Conservation (phyloP, 345 rosid genomes). For the Pistacia integerrima region DNA sequence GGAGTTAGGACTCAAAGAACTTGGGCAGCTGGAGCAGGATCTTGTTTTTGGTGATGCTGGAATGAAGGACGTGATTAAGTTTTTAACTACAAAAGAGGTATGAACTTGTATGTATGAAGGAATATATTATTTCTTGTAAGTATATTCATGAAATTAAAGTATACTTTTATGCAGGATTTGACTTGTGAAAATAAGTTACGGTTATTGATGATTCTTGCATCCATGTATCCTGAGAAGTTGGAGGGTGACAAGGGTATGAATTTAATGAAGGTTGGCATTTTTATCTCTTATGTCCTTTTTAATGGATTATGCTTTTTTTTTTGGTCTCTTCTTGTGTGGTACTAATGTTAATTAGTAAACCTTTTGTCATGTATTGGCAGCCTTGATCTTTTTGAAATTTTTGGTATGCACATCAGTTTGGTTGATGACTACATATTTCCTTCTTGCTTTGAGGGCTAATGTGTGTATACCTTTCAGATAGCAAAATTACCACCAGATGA, state of each 20-base stretch:
- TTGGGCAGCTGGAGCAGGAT: constrained; percentile 96
- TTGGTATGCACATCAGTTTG: not conserved
- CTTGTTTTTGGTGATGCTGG: constrained; percentile 99
- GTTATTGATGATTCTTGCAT: constrained; percentile 88
- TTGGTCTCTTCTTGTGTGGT: too few relatives aligned
- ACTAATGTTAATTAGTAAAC: not conserved
- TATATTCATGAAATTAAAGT: not conserved
- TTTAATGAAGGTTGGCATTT: constrained; percentile 75
- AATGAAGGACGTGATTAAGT: constrained; percentile 85
- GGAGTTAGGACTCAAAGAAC: constrained; percentile 78
- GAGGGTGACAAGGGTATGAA: constrained; percentile 89
- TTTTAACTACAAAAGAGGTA: constrained; percentile 83
- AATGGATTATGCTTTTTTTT: not conserved
- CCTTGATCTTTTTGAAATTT: not conserved
- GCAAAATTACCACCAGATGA: constrained; percentile 86
- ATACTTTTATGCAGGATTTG: constrained; percentile 63
- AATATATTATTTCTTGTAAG: not conserved
- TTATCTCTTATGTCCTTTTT: constrained; percentile 5
- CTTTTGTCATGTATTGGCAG: not conserved
- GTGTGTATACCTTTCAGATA: constrained; percentile 43
- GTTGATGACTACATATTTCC: constrained; percentile 9
- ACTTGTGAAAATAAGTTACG: constrained; percentile 91
- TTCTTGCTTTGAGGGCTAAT: not conserved
- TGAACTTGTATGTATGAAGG: constrained; percentile 13
- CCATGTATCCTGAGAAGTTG: constrained; percentile 92